A percentile compares a stretch with the other conserved stretches of the same genome.
These are phyloP conservation scores for Waltergamsia citrina DNA, from an alignment of 2,329 filamentous ascomycete species.

Conservation along the genomic window DNA sequence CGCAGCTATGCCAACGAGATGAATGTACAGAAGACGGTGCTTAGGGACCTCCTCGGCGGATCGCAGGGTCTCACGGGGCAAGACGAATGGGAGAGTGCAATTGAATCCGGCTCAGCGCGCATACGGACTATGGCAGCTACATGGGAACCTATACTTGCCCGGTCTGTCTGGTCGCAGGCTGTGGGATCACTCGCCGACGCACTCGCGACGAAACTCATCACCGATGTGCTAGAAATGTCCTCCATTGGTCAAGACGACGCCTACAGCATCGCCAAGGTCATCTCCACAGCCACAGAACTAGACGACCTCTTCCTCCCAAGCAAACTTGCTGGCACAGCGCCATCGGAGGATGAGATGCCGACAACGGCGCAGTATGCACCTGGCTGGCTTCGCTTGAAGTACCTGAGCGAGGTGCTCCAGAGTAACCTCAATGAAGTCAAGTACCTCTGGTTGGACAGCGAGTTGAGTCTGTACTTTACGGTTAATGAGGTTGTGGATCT, in stretches of 20 bases:
- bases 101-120: conserved; percentile 42
- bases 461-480: conserved; percentile 54
- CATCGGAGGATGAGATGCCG: conserved; percentile 28
- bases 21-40: conserved; percentile 47
- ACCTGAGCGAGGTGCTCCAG: conserved; percentile 54
- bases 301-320: conserved; percentile 50
- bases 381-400: conserved; percentile 55
- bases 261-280: conserved; percentile 49
- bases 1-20: conserved; percentile 54
- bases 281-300: conserved; percentile 45
- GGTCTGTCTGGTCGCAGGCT: conserved; percentile 54
- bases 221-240: conserved; percentile 51
- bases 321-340: conserved; percentile 15
- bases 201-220: conserved; percentile 48
- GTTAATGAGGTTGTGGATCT: conserved; percentile 52
- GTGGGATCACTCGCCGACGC: conserved; percentile 50
- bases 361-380: conserved; percentile 51
- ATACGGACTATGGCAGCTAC: conserved; percentile 42
- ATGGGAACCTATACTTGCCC: conserved; percentile 49
- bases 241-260: conserved; percentile 56
- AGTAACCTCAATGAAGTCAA: conserved; percentile 55
- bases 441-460: conserved; percentile 56
- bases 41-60: conserved; percentile 52
- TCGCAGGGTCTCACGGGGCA: conserved; percentile 51
- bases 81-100: conserved; percentile 39